Conservation (phyloP, 139 green algal genomes). For the Haematococcus lacustris region DNA sequence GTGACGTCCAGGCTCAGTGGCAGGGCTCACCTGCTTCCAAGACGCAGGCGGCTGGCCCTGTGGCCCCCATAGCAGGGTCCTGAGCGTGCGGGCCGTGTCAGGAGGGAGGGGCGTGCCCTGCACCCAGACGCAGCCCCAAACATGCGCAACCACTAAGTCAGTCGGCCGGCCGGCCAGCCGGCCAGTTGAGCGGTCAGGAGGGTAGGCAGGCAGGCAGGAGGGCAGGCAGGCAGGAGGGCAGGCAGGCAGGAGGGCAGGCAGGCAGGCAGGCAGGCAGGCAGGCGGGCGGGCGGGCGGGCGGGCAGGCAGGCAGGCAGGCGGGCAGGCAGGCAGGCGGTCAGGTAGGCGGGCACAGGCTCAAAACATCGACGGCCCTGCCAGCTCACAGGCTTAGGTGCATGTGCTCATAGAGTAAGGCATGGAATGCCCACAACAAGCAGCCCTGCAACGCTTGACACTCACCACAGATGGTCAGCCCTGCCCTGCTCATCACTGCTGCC, state of each 20-base stretch:
- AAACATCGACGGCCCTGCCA: background rate
- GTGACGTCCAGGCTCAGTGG: background rate
- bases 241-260: too few relatives aligned
- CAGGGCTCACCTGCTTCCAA: conserved; percentile 27
- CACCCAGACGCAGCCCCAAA: too few relatives aligned
- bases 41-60: conserved; percentile 26
- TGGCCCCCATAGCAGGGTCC: conserved; percentile 33
- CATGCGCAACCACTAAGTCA: too few relatives aligned
- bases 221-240: too few relatives aligned
- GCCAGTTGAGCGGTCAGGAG: background rate
- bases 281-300: too few relatives aligned
- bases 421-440: too few relatives aligned
- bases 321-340: too few relatives aligned
- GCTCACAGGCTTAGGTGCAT: background rate
- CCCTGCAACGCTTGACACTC: too few relatives aligned
- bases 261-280: too few relatives aligned
- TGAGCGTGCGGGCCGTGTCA: conserved; percentile 5
- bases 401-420: background rate
- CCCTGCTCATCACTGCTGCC: too few relatives aligned
- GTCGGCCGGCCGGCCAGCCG: background rate
- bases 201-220: background rate
- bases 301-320: too few relatives aligned
- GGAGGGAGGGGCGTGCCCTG: conserved; percentile 10
- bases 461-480: too few relatives aligned
- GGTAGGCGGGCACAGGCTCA: background rate